Evolutionary conservation across 345 rosid species (phyloP).

Genomic region (Hibiscus syriacus): DNA sequence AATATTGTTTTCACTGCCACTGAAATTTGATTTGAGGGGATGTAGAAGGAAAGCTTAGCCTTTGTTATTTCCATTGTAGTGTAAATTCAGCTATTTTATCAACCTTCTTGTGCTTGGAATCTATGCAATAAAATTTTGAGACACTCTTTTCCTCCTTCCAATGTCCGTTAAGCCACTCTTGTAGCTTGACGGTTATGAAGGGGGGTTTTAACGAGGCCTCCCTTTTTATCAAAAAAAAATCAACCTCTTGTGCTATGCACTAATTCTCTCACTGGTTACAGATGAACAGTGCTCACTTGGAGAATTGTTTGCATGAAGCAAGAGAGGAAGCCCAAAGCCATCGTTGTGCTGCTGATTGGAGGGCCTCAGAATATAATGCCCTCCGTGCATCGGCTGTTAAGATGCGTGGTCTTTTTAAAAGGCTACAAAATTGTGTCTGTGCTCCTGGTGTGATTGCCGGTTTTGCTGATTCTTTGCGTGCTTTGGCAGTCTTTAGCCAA

Average conservation of each 20-base stretch:
- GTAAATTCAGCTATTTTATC: not conserved
- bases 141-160: too few relatives aligned
- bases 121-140: too few relatives aligned
- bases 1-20: too few relatives aligned
- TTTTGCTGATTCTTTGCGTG: slow-evolving; percentile 68
- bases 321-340: slow-evolving; percentile 97
- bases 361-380: slow-evolving; percentile 75
- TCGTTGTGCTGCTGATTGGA: slow-evolving; percentile 86
- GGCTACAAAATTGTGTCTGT: slow-evolving; percentile 59
- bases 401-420: slow-evolving; percentile 76
- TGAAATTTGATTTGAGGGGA: not conserved
- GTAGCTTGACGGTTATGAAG: too few relatives aligned
- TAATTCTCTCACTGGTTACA: slow-evolving; percentile 19
- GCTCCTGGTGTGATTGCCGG: slow-evolving; percentile 57
- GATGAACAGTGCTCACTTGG: slow-evolving; percentile 98
- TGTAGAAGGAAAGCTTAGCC: not conserved
- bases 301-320: slow-evolving; percentile 96
- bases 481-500: slow-evolving; percentile 82
- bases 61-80: not conserved
- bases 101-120: not conserved
- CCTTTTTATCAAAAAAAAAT: too few relatives aligned
- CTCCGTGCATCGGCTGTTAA: slow-evolving; percentile 86
- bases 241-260: not conserved
- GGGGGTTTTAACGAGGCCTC: too few relatives aligned
- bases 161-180: too few relatives aligned